Evolutionary conservation across 192 early-diverging fungal genomes (phyloP), one percentile per base, ranked within the genome.

Genomic region (Mortierella alpina): DNA sequence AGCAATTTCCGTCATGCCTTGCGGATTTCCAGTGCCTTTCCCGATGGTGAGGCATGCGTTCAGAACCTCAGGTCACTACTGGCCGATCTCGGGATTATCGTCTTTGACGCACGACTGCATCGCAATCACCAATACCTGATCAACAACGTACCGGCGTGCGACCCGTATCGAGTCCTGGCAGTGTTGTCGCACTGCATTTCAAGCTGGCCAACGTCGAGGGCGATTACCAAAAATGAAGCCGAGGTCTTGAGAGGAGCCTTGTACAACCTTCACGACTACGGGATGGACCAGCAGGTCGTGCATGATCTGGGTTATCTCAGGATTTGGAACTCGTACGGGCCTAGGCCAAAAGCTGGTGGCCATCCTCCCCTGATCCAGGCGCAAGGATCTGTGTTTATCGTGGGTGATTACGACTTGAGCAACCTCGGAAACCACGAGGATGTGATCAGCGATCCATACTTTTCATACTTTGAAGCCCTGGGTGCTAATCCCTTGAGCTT

Each of bases 241-340:
- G 46, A 8, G 22, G 46, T 39, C 7, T 4, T 72, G 14, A 18
- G 60, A 6, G 42, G 39, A 1, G 6, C 57, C 31, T 31, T 31
- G 31, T 31, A 31, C 31, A 3, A 31, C 31, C 31, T 31, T 31
- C 31, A 31, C 1, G 31, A 3, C 31, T 31, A 3, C 3, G 31
- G 1, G 31, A 31, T 31, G 31, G 31, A 31, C 31, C 1, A 31
- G 31, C 31, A 31, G 20, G 54, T n/a, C 7, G n/a, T 59, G 58
- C 7, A 22, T 6, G 58, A 59, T 17, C 56, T 73, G 6, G 71
- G 71, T 5, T 1, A 41, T 14, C 63, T 73, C 7, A 11, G 20
- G 23, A 73, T 73, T 41, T 73, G 71, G 71, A 53, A 53, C 40
- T 59, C 63, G 0, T 72, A 18, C 31, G 15, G 7, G 4, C 3